Evolutionary conservation across 1,284 basidiomycete species (phyloP).

Genomic region (Rhodotorula mucilaginosa): DNA sequence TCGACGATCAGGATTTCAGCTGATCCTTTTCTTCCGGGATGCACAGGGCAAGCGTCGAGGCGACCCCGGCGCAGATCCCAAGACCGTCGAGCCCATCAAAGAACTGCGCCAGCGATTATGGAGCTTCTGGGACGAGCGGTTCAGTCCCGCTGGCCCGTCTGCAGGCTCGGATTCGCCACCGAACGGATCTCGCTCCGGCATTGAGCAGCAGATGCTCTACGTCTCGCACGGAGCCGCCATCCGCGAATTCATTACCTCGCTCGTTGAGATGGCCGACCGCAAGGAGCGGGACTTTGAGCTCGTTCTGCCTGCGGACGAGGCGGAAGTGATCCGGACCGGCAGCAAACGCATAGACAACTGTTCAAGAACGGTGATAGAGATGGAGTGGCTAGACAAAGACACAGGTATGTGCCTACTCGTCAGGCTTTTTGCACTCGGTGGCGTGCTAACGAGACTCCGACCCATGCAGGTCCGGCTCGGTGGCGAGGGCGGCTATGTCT

Average conservation of each 20-base stretch:
- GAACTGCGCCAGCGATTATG: conserved; percentile 30
- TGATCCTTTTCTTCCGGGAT: not conserved
- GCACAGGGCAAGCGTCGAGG: conserved; percentile 35
- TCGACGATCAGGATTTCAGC: not conserved
- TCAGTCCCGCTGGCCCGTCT: conserved; percentile 7
- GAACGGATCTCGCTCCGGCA: not conserved
- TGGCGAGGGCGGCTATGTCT: conserved; percentile 1
- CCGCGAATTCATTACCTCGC: conserved; percentile 34
- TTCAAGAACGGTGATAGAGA: conserved; percentile 34
- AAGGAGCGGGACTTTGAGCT: conserved; percentile 11
- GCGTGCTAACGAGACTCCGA: no score
- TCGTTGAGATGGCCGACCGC: conserved; percentile 12
- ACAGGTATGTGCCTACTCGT: not conserved
- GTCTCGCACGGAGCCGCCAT: conserved; percentile 43
- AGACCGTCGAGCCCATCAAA: conserved; percentile 33
- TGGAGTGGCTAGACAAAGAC: conserved; percentile 18
- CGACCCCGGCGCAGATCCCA: conserved; percentile 23
- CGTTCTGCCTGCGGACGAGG: conserved; percentile 13
- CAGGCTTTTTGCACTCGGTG: no score
- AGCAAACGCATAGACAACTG: conserved; percentile 39
- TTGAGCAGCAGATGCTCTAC: conserved; percentile 18
- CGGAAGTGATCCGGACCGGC: conserved; percentile 21
- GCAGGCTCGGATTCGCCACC: not conserved
- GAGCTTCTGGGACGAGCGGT: conserved; percentile 38
- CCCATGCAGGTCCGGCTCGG: not conserved